Conservation (phyloP, 768 basidiomycete genomes). For the Termitomyces sp. region DNA sequence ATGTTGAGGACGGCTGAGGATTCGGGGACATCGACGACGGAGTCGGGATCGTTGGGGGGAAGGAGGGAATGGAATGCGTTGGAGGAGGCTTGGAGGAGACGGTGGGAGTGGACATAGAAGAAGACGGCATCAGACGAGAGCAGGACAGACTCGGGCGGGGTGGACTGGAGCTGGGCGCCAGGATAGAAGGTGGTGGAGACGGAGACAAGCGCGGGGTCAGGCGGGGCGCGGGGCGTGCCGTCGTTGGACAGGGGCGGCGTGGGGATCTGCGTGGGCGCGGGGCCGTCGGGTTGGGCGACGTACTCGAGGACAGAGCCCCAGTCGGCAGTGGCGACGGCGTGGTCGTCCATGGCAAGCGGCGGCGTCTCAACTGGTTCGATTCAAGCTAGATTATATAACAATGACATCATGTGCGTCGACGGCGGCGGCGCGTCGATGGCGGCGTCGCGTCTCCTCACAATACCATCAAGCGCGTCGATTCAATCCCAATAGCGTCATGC, state of each 20-base stretch:
- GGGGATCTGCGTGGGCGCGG: slow-evolving; percentile 41
- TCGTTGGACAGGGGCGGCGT: slow-evolving; percentile 53
- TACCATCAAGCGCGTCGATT: too few species aligned
- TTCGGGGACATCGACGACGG: slow-evolving; percentile 57
- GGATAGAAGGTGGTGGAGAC: slow-evolving; percentile 83
- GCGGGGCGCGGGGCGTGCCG: slow-evolving; percentile 27
- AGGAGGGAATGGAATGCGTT: slow-evolving; percentile 62
- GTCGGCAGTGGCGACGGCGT: slow-evolving; percentile 32
- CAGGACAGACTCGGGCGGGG: slow-evolving; percentile 59
- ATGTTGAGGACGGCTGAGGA: slow-evolving; percentile 61
- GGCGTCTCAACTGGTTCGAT: neutral
- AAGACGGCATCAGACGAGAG: slow-evolving; percentile 74
- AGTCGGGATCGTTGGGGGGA: slow-evolving; percentile 38
- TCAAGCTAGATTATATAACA: slow-evolving; percentile 8
- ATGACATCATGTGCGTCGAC: slow-evolving; percentile 13
- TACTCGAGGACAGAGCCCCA: slow-evolving; percentile 29
- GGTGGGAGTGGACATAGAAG: slow-evolving; percentile 70
- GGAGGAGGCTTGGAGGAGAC: slow-evolving; percentile 52
- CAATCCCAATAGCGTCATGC: too few species aligned
- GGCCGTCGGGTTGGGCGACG: slow-evolving; percentile 42
- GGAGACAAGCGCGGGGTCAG: slow-evolving; percentile 47
- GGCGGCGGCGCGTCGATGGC: too few species aligned
- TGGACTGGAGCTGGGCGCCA: slow-evolving; percentile 48
- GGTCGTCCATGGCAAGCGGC: slow-evolving; percentile 38
- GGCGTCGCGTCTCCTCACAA: too few species aligned